Evolutionary conservation across 441 rosid genomes (phyloP).

Genomic region (Mallotus repandus): DNA sequence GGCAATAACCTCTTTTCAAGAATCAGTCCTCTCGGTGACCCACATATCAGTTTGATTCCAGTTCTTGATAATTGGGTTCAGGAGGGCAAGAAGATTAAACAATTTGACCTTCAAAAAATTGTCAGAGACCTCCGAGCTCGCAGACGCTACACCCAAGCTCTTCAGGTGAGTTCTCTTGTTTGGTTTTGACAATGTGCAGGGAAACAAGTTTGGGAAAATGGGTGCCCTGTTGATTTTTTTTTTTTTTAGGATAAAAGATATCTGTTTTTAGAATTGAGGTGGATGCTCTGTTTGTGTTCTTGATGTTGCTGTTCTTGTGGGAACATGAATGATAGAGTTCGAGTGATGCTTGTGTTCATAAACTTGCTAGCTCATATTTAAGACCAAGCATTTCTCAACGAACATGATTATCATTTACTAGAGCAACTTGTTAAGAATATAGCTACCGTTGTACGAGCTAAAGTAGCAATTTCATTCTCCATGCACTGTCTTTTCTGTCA

Average conservation of each 20-base stretch:
- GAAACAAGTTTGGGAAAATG: not conserved
- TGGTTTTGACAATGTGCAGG: not conserved
- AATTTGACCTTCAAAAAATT: constrained; percentile 26
- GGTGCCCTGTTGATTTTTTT: not conserved
- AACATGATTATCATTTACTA: not conserved
- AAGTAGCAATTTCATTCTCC: no score
- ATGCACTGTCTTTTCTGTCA: not conserved
- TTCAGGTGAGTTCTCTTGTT: constrained; percentile 28
- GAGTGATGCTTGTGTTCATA: no score
- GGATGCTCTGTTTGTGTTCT: not conserved
- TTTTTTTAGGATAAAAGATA: no score
- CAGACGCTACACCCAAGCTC: constrained; percentile 40
- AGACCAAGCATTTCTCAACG: not conserved
- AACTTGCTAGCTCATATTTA: not conserved
- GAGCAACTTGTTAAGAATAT: not conserved
- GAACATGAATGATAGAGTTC: not conserved
- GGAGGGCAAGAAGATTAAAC: constrained; percentile 28
- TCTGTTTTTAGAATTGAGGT: not conserved
- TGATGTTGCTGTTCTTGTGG: not conserved
- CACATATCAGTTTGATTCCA: constrained; percentile 33
- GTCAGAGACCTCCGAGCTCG: constrained; percentile 37
- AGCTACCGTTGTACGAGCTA: no score
- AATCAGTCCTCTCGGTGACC: constrained; percentile 44
- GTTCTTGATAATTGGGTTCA: constrained; percentile 48
- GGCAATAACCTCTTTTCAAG: constrained; percentile 33